These are phyloP conservation scores for Hypoxylon fragiforme DNA, from an alignment of 495 filamentous ascomycete species.

Conservation along the genomic window DNA sequence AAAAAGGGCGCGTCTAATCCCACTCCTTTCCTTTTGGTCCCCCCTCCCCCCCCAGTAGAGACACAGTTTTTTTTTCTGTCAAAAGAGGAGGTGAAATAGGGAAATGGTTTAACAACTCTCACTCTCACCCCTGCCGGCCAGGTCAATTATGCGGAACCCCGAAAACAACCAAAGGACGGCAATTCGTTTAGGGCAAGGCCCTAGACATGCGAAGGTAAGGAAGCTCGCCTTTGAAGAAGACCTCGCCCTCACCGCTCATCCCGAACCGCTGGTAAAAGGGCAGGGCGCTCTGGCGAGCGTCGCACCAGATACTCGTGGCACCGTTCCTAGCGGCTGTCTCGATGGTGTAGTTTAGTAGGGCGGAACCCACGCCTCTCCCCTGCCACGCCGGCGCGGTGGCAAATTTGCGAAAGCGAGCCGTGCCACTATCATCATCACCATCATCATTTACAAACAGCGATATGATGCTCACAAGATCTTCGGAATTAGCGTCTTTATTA, in stretches of 20 bases:
- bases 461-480: conserved; percentile 22
- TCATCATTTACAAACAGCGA: conserved; percentile 26
- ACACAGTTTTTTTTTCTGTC: too few species aligned
- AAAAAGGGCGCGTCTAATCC: conserved; percentile 18
- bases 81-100: too few species aligned
- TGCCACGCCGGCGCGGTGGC: conserved; percentile 31
- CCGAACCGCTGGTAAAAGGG: conserved; percentile 29
- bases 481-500: not conserved
- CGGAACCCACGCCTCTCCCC: conserved; percentile 27
- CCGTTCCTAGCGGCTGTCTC: conserved; percentile 22
- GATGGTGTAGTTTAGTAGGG: conserved; percentile 21
- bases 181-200: conserved; percentile 10
- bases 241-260: conserved; percentile 23
- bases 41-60: conserved; percentile 15
- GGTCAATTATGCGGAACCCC: not conserved
- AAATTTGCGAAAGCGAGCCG: conserved; percentile 30
- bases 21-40: conserved; percentile 17
- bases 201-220: conserved; percentile 29
- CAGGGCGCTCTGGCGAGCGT: conserved; percentile 31
- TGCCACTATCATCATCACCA: conserved; percentile 17
- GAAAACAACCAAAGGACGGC: too few species aligned
- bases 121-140: too few species aligned
- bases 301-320: conserved; percentile 33
- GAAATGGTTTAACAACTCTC: too few species aligned
- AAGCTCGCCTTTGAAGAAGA: conserved; percentile 29